phyloP scores from a whole-genome alignment of 768 basidiomycete species.

The Mycena rosella region DNA sequence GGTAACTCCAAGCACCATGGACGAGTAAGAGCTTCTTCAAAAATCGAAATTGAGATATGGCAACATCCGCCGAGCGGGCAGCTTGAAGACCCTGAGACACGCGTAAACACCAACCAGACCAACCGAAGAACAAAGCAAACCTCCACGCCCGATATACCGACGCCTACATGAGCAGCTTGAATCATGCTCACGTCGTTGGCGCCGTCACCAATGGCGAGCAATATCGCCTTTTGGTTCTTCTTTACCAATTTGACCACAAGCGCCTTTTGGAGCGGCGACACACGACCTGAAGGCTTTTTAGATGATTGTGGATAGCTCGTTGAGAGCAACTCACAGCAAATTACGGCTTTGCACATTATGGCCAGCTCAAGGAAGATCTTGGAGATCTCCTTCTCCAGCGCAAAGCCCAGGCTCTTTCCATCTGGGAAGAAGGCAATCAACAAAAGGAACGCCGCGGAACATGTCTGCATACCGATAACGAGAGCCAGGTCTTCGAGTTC shows the following conservation, averaged over 20 bases:
- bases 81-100: slow-evolving; percentile 90
- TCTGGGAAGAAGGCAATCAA: slow-evolving; percentile 63
- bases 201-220: slow-evolving; percentile 98
- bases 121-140: slow-evolving; percentile 52
- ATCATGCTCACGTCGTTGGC: slow-evolving; percentile 99
- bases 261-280: slow-evolving; percentile 97
- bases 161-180: slow-evolving; percentile 97
- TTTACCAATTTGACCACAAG: slow-evolving; percentile 99
- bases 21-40: slow-evolving; percentile 95
- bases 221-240: slow-evolving; percentile 92
- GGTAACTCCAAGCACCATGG: slow-evolving; percentile 99
- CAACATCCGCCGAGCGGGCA: slow-evolving; percentile 96
- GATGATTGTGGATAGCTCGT: slow-evolving; percentile 14
- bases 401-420: slow-evolving; percentile 94
- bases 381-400: slow-evolving; percentile 92
- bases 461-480: slow-evolving; percentile 78
- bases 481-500: slow-evolving; percentile 96
- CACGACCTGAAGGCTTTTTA: slow-evolving; percentile 76
- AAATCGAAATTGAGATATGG: slow-evolving; percentile 97
- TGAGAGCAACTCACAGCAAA: slow-evolving; percentile 82
- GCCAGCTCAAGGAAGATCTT: slow-evolving; percentile 94
- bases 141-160: slow-evolving; percentile 98
- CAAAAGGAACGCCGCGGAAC: not conserved
- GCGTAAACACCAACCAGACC: not conserved
- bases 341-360: slow-evolving; percentile 98